Base-by-base conservation (phyloP, 352 stramenopile species). In the Pythium oligandrum region DNA sequence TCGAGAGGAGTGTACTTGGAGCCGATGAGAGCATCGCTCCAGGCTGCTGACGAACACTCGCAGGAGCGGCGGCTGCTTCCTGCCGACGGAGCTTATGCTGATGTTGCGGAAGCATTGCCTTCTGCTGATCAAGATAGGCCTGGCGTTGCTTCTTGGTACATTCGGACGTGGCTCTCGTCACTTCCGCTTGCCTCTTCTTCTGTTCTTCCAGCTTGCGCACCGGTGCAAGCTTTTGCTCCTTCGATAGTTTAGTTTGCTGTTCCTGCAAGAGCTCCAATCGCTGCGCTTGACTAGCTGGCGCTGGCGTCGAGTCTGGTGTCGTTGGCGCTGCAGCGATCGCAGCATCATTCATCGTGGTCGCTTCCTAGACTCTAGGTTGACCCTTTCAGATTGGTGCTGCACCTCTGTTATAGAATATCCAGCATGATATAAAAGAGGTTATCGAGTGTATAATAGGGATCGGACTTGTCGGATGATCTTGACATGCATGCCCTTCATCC, bases 191-290 rank as follows among this genome's bases (percentile, higher is more conserved):
- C 49, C 89, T 88, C 53, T 86, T 86, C 45, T 83, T 72, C 44
- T 86, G 73, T 51, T 91, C 76, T 53, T 89, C 73, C 43, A 86
- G 61, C 42, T 86, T 85, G 38, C 77, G 77, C 49, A 88, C 71
- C 2, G 75, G 70, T 32, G 86, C 79, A 0, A 64, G 72, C 40
- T 86, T 77, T 53, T 83, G 70, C 51, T 86, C 66, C 48, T 87
- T 71, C 54, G 83, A 70, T 57, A 86, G 48, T 36, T 87, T 86
- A 11, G 76, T 73, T 40, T 91, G 75, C 37, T 90, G 71, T 40
- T 90, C 77, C 42, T 88, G 72, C 17, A 86, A 44, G 38, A 85
- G 65, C 0, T 63, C 65, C 3, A 82, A 54, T 17, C 73, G 70
- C 42, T 88, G 73, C 4, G 78, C 64, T 51, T 90, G 73, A 38